These are phyloP conservation scores for Pseudogymnoascus sp. DNA, from an alignment of 2,329 filamentous ascomycete genomes.

Conservation along the genomic window DNA sequence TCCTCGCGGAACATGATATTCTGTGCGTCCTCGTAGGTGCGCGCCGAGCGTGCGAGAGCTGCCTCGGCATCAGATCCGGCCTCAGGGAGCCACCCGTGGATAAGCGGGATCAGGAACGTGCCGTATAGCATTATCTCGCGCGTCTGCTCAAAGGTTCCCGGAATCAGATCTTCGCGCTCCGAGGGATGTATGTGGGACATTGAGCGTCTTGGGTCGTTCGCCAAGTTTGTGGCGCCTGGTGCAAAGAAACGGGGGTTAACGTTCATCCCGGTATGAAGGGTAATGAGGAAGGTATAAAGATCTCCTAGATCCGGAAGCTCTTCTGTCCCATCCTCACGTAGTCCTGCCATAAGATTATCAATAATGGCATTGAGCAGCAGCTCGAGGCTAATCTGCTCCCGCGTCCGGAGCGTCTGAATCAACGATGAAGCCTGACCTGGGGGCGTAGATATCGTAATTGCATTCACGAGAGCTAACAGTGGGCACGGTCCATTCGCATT, in stretches of 20 bases:
- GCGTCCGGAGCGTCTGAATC: slow-evolving; percentile 66
- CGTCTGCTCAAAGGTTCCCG: slow-evolving; percentile 79
- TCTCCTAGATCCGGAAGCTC: slow-evolving; percentile 80
- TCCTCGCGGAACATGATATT: slow-evolving; percentile 83
- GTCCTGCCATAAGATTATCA: slow-evolving; percentile 80
- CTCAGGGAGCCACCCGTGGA: slow-evolving; percentile 88
- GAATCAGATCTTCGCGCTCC: slow-evolving; percentile 42
- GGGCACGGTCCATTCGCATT: slow-evolving; percentile 94
- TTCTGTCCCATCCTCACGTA: slow-evolving; percentile 52
- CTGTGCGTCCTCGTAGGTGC: slow-evolving; percentile 87
- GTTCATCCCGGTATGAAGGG: slow-evolving; percentile 93
- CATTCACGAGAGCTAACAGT: slow-evolving; percentile 86
- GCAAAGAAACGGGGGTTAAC: slow-evolving; percentile 87
- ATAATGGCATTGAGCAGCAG: slow-evolving; percentile 83
- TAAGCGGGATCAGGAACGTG: slow-evolving; percentile 78
- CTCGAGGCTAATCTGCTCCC: slow-evolving; percentile 82
- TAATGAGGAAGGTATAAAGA: slow-evolving; percentile 78
- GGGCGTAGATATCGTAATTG: slow-evolving; percentile 75
- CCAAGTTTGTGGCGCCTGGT: slow-evolving; percentile 30
- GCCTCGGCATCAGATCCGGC: slow-evolving; percentile 57
- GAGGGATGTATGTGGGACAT: slow-evolving; percentile 46
- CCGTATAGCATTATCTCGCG: slow-evolving; percentile 85
- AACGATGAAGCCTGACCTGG: slow-evolving; percentile 60
- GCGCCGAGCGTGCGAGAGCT: slow-evolving; percentile 66
- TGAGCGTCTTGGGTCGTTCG: slow-evolving; percentile 37